Base-by-base conservation (phyloP, 176 grass and related monocot species). In the Paspalum vaginatum region DNA sequence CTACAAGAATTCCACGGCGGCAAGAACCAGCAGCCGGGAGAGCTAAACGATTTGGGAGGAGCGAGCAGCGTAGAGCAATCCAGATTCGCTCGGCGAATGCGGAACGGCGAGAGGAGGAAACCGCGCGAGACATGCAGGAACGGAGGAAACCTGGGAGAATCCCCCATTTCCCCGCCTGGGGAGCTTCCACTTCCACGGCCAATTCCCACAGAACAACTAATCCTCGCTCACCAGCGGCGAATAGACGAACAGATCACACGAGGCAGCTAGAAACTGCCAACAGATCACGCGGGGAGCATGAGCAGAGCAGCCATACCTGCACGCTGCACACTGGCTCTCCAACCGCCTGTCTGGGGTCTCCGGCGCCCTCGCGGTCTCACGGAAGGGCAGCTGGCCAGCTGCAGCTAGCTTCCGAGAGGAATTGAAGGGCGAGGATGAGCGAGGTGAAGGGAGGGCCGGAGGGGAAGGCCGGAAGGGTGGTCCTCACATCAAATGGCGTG, bases 401-500 rank as follows among this genome's bases (percentile, higher is more conserved):
- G n/a, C n/a, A n/a, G 55, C 52, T 43, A 76, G 47, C 47, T 44
- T 57, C 59, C 66, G 71, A 69, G 71, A 48, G 65, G 83, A 85
- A 72, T 59, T 43, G 82, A 76, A 56, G 77, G 53, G 25, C 39
- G 62, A 16, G 59, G 61, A n/a, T 65, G 72, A 6, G 26, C 9
- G 43, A 74, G 75, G 65, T 6, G 64, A 76, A 53, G 52, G 78
- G 56, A 39, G 50, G 42, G 11, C 4, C 47, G 10, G 32, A 32
- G n/a, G n/a, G n/a, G n/a, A n/a, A n/a, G n/a, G 3, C 32, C 32
- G 24, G 47, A 61, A 41, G n/a, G 75, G 54, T 9, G 10, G 2
- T 12, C 6, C 68, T 81, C 83, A 59, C 82, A 56, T 76, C 72
- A 72, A 73, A 82, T 77, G 73, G 53, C n/a, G 59, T 9, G 14